Evolutionary conservation across 1,139 yeast genomes (phyloP).

Genomic region (Saccharomyces hybrid): DNA sequence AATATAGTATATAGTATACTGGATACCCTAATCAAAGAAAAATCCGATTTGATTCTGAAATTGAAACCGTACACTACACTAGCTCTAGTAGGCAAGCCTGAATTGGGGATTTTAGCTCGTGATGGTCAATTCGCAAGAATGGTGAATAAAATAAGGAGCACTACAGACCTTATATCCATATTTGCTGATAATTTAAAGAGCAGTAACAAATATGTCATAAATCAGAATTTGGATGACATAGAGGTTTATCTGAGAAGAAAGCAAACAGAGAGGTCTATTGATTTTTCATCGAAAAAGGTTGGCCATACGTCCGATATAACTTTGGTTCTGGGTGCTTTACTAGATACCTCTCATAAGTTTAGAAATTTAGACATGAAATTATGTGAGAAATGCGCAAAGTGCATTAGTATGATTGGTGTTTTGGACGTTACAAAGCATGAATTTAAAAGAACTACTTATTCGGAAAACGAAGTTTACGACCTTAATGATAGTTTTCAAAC

Average conservation of each 20-base stretch:
- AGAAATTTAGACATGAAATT: slow-evolving; percentile 43
- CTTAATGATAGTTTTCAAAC: slow-evolving; percentile 59
- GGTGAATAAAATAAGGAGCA: slow-evolving; percentile 19
- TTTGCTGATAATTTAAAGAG: slow-evolving; percentile 28
- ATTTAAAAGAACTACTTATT: slow-evolving; percentile 39
- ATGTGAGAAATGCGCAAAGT: slow-evolving; percentile 54
- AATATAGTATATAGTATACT: slow-evolving; percentile 53
- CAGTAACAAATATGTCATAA: slow-evolving; percentile 63
- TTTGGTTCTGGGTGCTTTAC: slow-evolving; percentile 45
- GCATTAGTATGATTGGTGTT: slow-evolving; percentile 75
- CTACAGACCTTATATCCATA: slow-evolving; percentile 24
- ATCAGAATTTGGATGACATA: slow-evolving; percentile 69
- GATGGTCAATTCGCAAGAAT: slow-evolving; percentile 38
- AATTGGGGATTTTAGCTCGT: slow-evolving; percentile 27
- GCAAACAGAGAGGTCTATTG: slow-evolving; percentile 21
- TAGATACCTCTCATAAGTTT: slow-evolving; percentile 56
- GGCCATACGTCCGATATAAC: slow-evolving; percentile 17
- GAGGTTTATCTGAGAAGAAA: slow-evolving; percentile 39
- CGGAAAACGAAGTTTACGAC: slow-evolving; percentile 49
- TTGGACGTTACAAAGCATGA: slow-evolving; percentile 62
- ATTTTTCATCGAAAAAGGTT: slow-evolving; percentile 10
- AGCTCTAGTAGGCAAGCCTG: slow-evolving; percentile 22
- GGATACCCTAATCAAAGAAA: slow-evolving; percentile 64
- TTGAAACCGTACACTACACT: slow-evolving; percentile 31
- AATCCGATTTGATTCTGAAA: slow-evolving; percentile 37